Conservation (phyloP, 2,329 filamentous ascomycete species). For the Verticillium klebahnii region DNA sequence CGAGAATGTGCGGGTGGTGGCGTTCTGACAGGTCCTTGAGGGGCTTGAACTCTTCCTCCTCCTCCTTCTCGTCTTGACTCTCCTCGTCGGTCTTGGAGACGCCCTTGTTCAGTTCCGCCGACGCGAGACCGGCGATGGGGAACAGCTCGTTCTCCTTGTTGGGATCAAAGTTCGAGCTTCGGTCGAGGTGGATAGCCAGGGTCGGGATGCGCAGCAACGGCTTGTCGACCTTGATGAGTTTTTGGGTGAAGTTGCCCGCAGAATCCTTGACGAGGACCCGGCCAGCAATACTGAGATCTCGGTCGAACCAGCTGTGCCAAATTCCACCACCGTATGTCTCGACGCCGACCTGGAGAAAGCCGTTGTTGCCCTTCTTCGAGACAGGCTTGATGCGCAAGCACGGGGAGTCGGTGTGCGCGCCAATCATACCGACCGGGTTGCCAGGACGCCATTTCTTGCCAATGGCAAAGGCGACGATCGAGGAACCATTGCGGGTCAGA, state of each 20-base stretch:
- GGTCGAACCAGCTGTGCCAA: slow-evolving; percentile 98
- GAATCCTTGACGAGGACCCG: slow-evolving; percentile 75
- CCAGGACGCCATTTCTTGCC: slow-evolving; percentile 87
- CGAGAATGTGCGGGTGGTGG: slow-evolving; percentile 83
- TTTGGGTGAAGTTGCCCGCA: slow-evolving; percentile 72
- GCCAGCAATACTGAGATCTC: slow-evolving; percentile 86
- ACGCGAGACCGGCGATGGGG: slow-evolving; percentile 83
- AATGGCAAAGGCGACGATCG: slow-evolving; percentile 88
- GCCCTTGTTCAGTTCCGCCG: slow-evolving; percentile 80
- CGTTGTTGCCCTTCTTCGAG: slow-evolving; percentile 79
- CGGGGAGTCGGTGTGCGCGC: slow-evolving; percentile 93
- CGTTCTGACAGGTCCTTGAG: slow-evolving; percentile 73
- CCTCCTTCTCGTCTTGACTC: slow-evolving; percentile 34
- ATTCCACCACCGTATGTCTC: slow-evolving; percentile 96
- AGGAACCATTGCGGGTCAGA: slow-evolving; percentile 88
- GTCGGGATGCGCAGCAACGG: slow-evolving; percentile 91
- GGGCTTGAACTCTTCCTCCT: slow-evolving; percentile 59
- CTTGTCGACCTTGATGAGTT: slow-evolving; percentile 83
- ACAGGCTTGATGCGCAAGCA: slow-evolving; percentile 91
- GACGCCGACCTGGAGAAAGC: slow-evolving; percentile 90
- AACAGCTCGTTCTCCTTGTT: slow-evolving; percentile 98
- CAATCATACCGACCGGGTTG: slow-evolving; percentile 88
- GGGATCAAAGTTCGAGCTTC: slow-evolving; percentile 79
- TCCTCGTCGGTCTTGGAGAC: slow-evolving; percentile 34
- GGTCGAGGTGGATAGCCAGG: slow-evolving; percentile 88